phyloP scores from a whole-genome alignment of 2,329 filamentous ascomycete species.

The Epichloe sibirici region DNA sequence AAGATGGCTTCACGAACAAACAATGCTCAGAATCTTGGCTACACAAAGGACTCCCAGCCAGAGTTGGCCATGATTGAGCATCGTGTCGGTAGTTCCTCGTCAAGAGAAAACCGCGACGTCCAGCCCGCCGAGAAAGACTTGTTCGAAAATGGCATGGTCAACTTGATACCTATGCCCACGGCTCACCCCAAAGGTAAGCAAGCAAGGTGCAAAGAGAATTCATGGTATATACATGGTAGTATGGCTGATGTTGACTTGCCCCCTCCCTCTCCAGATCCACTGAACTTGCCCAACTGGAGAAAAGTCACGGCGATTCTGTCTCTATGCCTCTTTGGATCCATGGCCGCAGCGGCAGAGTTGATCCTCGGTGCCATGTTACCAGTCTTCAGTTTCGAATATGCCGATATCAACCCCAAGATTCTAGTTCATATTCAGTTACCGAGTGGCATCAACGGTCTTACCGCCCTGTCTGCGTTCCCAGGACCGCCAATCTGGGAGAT shows the following conservation, averaged over 20 bases:
- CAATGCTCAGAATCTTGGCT: too few species aligned
- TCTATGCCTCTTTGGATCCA: slow-evolving; percentile 2
- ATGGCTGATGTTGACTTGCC: not conserved
- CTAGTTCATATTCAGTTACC: not conserved
- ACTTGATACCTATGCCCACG: slow-evolving; percentile 4
- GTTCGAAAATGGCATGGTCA: not conserved
- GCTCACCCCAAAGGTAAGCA: slow-evolving; percentile 1
- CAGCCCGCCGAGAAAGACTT: not conserved
- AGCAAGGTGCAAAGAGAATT: not conserved
- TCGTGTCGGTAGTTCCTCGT: not conserved
- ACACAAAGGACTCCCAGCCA: not conserved
- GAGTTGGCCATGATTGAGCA: not conserved
- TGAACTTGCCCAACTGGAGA: slow-evolving; percentile 1
- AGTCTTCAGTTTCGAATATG: slow-evolving; percentile 2
- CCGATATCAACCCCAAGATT: slow-evolving; percentile 1
- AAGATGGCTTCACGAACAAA: not conserved
- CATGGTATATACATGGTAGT: too few species aligned
- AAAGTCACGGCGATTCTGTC: not conserved
- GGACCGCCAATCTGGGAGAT: slow-evolving; percentile 3
- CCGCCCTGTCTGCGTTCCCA: not conserved
- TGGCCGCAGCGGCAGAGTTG: slow-evolving; percentile 1
- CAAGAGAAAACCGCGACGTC: not conserved
- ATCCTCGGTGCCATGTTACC: slow-evolving; percentile 3
- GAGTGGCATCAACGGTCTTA: not conserved
- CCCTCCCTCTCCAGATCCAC: not conserved